Evolutionary conservation across 75 land plant genomes (phyloP), one percentile per base, ranked within the genome.

Genomic region (Ceratopteris richardii): DNA sequence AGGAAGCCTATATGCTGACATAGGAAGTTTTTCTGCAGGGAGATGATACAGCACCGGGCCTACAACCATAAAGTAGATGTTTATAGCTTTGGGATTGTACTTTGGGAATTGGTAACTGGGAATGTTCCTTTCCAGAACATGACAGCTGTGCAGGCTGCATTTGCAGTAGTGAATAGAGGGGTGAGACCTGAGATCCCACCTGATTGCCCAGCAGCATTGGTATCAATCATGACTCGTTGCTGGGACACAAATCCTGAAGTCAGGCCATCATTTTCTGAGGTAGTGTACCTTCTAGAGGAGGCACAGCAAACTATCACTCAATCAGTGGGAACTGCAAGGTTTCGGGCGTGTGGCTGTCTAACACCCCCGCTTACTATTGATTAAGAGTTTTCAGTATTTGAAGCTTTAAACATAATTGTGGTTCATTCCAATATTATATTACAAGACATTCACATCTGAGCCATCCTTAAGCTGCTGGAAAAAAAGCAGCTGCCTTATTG

Each of bases 71-170:
- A 75, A 51, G 78, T 70, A 25, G 78, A 75, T 46, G 78, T 75
- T 14, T 75, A 70, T 55, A 75, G 78, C 31, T 75, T 75, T 65
- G 78, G 78, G 0, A 75, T 75, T 22, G 78, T 75, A 1, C 54
- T 75, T n/a, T 75, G 78, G 78, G 78, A 75, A 57, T 68, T 75
- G 16, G 55, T 75, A 25, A 75, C 78, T 10, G 74, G 78, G 17
- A 56, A 42, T 48, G 66, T 75, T 24, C 77, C 77, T 39, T 74
- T 74, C 44, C 65, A 63, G 22, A 74, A 69, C 67, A 74, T 74
- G 77, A 57, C 77, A 12, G 74, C 77, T 17, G 77, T 74, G 3
- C 77, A 74, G 56, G 77, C 77, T 51, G 77, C 77, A 51, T 74
- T 74, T 69, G 73, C 72, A 19, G 77, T 74, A n/a, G 77, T 74